Conservation (phyloP, 371 early-diverging fungal species). For the Parasitella parasitica region DNA sequence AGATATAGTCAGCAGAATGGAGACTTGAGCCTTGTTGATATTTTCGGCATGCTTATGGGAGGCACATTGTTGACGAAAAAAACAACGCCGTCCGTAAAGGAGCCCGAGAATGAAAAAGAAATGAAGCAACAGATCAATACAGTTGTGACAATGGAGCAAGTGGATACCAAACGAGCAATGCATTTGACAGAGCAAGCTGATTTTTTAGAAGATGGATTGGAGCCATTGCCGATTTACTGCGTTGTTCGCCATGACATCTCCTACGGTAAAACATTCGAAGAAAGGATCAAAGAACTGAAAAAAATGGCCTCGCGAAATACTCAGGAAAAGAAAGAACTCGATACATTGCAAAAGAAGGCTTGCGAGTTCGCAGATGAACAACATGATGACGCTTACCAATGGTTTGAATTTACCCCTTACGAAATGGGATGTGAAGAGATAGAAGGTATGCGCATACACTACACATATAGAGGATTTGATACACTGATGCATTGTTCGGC, state of each 20-base stretch:
- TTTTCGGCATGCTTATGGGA: constrained; percentile 66
- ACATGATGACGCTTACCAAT: constrained; percentile 54
- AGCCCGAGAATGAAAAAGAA: constrained; percentile 4
- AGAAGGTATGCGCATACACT: constrained; percentile 40
- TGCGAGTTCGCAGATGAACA: constrained; percentile 16
- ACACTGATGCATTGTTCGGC: no score
- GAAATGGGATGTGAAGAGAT: constrained; percentile 75
- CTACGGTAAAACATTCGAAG: constrained; percentile 35
- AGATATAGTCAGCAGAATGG: constrained; percentile 51
- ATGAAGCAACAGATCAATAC: constrained; percentile 9
- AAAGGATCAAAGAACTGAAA: constrained; percentile 3
- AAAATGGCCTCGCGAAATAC: neutral
- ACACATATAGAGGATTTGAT: neutral
- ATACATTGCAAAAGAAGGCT: constrained; percentile 15
- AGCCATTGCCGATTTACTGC: constrained; percentile 77
- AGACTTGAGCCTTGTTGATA: constrained; percentile 57
- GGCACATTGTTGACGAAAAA: constrained; percentile 53
- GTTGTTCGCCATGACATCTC: constrained; percentile 66
- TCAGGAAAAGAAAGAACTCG: neutral
- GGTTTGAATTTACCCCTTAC: constrained; percentile 79
- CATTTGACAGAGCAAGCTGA: constrained; percentile 33
- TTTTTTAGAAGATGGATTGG: constrained; percentile 59
- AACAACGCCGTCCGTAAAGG: neutral
- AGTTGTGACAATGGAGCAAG: constrained; percentile 15
- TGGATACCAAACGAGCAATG: neutral